Percentiles rank a stretch among this genome's conserved stretches.
These are phyloP conservation scores for Gleditsia sinensis DNA, from an alignment of 306 rosid genomes.

Conservation along the genomic window DNA sequence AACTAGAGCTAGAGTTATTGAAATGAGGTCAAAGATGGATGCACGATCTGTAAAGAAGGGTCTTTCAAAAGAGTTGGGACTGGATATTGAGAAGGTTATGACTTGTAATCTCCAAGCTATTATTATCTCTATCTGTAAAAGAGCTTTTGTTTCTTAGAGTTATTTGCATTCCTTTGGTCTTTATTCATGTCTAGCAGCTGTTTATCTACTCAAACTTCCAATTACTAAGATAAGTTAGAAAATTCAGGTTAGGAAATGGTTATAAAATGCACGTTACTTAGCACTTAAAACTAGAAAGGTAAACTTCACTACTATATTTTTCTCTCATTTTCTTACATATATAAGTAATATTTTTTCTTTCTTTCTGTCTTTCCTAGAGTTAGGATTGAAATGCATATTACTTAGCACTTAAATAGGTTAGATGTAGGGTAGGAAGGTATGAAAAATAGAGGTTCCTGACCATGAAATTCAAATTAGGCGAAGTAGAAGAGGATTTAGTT, in stretches of 20 bases:
- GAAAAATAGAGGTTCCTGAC: neutral
- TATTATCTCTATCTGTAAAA: constrained; percentile 7
- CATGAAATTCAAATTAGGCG: neutral
- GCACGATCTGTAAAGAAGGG: constrained; percentile 65
- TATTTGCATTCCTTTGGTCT: constrained; percentile 20
- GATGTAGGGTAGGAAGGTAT: neutral
- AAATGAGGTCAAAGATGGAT: constrained; percentile 62
- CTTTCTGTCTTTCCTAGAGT: neutral
- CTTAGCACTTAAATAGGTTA: neutral
- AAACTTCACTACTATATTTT: constrained; percentile 7
- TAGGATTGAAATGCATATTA: no score
- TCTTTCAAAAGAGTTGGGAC: constrained; percentile 83
- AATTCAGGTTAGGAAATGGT: constrained; percentile 94
- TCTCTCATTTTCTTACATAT: constrained; percentile 1
- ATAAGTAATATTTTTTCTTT: neutral
- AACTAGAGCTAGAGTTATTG: no score
- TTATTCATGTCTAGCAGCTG: neutral
- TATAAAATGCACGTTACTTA: constrained; percentile 86
- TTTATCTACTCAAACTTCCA: constrained; percentile 22
- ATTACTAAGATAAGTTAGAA: constrained; percentile 19
- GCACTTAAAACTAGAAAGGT: constrained; percentile 85
- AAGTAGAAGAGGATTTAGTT: neutral
- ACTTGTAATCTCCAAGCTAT: neutral
- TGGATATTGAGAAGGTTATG: constrained; percentile 76
- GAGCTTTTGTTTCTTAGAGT: neutral